phyloP scores from a whole-genome alignment of 2,329 filamentous ascomycete genomes.

The Chaetomium globosum region DNA sequence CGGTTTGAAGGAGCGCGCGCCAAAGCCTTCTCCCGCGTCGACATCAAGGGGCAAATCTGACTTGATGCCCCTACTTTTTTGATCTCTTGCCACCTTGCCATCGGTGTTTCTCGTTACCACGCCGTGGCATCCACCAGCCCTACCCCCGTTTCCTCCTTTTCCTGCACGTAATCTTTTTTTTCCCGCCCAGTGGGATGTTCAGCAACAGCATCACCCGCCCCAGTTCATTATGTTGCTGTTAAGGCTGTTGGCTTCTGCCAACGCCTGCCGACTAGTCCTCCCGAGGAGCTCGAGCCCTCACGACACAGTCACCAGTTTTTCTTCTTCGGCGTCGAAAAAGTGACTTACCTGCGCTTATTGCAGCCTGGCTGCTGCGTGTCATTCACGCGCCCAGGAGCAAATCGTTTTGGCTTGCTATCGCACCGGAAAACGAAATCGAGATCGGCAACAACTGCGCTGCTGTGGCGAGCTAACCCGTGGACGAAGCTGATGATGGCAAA shows the following conservation, averaged over 20 bases:
- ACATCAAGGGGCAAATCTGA: conserved; percentile 97
- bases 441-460: neutral
- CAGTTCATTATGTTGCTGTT: neutral
- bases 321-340: neutral
- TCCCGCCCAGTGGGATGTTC: neutral
- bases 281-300: neutral
- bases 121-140: neutral
- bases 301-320: neutral
- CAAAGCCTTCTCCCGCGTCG: conserved; percentile 80
- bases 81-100: conserved; percentile 20
- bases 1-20: conserved; percentile 74
- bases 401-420: neutral
- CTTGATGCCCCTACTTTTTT: conserved; percentile 23
- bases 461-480: neutral
- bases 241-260: neutral
- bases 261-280: neutral
- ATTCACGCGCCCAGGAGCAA: neutral
- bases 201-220: neutral
- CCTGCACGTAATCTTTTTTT: conserved; percentile 14
- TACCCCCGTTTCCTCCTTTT: conserved; percentile 3
- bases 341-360: neutral
- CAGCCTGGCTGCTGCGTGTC: neutral
- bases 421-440: neutral
- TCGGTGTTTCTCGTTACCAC: neutral
- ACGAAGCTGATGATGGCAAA: conserved; percentile 5